Evolutionary conservation across 768 basidiomycete species (phyloP).

Genomic region (Tubosaeta sp.): DNA sequence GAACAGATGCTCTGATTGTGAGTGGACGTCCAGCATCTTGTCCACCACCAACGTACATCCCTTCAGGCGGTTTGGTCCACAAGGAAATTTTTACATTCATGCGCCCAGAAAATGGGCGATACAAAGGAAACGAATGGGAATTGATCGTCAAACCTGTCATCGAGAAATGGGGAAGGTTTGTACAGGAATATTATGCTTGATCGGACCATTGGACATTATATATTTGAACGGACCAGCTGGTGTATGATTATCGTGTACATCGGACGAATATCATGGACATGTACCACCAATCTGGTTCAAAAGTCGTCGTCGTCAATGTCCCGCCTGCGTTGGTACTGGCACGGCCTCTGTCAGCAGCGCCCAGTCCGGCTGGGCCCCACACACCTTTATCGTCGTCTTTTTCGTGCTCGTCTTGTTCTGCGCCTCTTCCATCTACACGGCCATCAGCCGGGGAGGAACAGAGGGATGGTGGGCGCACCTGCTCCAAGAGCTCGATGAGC

Average conservation of each 20-base stretch:
- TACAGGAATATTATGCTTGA: constrained; percentile 33
- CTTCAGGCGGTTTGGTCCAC: constrained; percentile 54
- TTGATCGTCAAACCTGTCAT: constrained; percentile 69
- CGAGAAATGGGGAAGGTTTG: constrained; percentile 72
- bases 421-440: constrained; percentile 49
- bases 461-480: constrained; percentile 42
- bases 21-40: constrained; percentile 11
- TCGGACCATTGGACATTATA: background rate
- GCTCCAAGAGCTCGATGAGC: constrained; percentile 81
- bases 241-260: background rate
- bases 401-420: constrained; percentile 45
- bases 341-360: constrained; percentile 2
- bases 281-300: constrained; percentile 6
- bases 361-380: constrained; percentile 6
- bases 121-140: constrained; percentile 72
- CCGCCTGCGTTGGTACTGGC: constrained; percentile 60
- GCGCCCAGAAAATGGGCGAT: constrained; percentile 46
- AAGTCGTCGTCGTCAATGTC: constrained; percentile 65
- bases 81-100: constrained; percentile 78
- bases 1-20: constrained; percentile 42
- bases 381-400: constrained; percentile 59
- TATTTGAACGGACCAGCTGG: too few species aligned
- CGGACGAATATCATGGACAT: background rate
- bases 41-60: constrained; percentile 7
- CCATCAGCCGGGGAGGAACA: constrained; percentile 15